These are phyloP conservation scores for Ustilago loliicola DNA, from an alignment of 1,284 basidiomycete species.

Conservation along the genomic window DNA sequence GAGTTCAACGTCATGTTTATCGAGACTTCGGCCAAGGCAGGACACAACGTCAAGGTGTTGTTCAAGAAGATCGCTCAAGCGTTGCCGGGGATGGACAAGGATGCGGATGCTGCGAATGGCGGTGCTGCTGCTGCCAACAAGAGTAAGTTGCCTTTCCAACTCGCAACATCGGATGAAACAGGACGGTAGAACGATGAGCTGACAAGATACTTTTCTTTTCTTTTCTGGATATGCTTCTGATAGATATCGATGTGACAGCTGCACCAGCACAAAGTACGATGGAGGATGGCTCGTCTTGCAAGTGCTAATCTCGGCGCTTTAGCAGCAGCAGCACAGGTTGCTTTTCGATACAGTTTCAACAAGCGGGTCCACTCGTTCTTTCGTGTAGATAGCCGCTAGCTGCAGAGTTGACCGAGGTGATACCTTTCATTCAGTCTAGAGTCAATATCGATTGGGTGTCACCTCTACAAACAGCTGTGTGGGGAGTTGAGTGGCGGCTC, in stretches of 20 bases:
- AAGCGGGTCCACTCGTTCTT: neutral
- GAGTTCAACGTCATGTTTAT: slow-evolving; percentile 97
- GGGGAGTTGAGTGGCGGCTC: neutral
- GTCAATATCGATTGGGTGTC: too few relatives aligned
- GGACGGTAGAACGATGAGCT: neutral
- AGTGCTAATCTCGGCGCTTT: slow-evolving; percentile 29
- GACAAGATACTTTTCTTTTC: neutral
- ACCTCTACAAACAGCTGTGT: too few relatives aligned
- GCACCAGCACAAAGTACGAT: slow-evolving; percentile 54
- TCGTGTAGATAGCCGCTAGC: neutral
- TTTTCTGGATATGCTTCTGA: neutral
- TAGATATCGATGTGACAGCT: slow-evolving; percentile 61
- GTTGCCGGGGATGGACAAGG: slow-evolving; percentile 93
- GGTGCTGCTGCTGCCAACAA: slow-evolving; percentile 46
- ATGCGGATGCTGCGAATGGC: slow-evolving; percentile 75
- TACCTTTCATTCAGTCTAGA: neutral
- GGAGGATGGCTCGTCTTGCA: slow-evolving; percentile 59
- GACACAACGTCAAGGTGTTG: slow-evolving; percentile 97
- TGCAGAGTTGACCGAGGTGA: neutral
- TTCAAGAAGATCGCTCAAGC: slow-evolving; percentile 99
- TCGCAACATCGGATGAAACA: neutral
- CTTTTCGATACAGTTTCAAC: too few relatives aligned
- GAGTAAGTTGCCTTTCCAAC: slow-evolving; percentile 29
- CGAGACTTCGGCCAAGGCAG: slow-evolving; percentile 99
- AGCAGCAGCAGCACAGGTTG: too few relatives aligned